These are phyloP conservation scores for Apiotrichum sp. DNA, from an alignment of 1,284 basidiomycete genomes.

Conservation along the genomic window DNA sequence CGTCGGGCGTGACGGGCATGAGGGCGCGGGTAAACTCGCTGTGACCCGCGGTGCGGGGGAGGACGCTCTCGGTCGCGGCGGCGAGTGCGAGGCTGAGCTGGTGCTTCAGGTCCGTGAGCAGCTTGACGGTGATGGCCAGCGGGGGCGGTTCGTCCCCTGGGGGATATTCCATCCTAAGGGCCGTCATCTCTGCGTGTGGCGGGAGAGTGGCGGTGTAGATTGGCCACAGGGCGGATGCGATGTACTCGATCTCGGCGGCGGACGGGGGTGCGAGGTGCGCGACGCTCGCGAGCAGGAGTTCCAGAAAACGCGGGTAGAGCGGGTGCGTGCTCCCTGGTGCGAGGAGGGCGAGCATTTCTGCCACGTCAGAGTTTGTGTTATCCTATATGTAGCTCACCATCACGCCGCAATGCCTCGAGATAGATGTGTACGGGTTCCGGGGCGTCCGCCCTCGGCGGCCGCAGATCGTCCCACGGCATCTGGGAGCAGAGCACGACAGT, in stretches of 20 bases:
- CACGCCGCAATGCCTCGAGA: slow-evolving; percentile 55
- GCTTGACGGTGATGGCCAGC: slow-evolving; percentile 31
- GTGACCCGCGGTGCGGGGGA: slow-evolving; percentile 27
- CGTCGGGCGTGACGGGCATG: slow-evolving; percentile 8
- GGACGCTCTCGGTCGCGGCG: slow-evolving; percentile 33
- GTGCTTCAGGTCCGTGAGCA: slow-evolving; percentile 43
- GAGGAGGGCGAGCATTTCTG: slow-evolving; percentile 28
- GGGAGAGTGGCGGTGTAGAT: slow-evolving; percentile 45
- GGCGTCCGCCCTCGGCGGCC: slow-evolving; percentile 62
- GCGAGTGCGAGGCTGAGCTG: slow-evolving; percentile 35
- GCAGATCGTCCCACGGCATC: slow-evolving; percentile 66
- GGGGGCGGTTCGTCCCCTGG: slow-evolving; percentile 20
- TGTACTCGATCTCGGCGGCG: slow-evolving; percentile 65
- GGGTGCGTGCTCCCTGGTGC: slow-evolving; percentile 42
- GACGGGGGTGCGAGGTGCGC: slow-evolving; percentile 55
- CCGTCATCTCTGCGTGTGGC: slow-evolving; percentile 32
- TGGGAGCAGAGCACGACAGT: slow-evolving; percentile 64
- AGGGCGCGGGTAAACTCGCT: slow-evolving; percentile 27
- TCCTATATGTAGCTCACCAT: slow-evolving; percentile 54
- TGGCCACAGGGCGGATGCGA: slow-evolving; percentile 72
- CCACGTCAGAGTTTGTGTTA: too few species aligned
- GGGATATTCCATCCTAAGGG: slow-evolving; percentile 19
- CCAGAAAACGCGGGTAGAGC: slow-evolving; percentile 62
- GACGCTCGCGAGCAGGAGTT: slow-evolving; percentile 60
- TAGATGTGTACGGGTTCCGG: slow-evolving; percentile 72